Conservation (phyloP, 2,329 filamentous ascomycete genomes). For the Penicillium sp. region DNA sequence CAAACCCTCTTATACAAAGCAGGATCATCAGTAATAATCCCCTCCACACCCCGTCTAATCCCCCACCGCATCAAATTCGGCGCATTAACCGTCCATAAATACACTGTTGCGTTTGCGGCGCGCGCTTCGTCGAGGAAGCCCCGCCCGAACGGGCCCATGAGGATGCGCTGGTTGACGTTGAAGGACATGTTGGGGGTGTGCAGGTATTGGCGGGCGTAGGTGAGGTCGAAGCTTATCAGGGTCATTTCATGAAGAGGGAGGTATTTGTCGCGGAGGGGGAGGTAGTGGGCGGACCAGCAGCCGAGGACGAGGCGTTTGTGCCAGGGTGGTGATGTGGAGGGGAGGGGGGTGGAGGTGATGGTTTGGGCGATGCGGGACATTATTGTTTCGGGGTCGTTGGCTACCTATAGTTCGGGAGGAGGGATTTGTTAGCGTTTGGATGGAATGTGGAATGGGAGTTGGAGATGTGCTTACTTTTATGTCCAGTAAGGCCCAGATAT, state of each 20-base stretch:
- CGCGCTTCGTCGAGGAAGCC: slow-evolving; percentile 70
- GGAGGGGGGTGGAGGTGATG: slow-evolving; percentile 59
- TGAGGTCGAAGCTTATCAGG: slow-evolving; percentile 51
- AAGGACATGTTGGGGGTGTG: slow-evolving; percentile 69
- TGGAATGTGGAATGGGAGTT: too few species aligned
- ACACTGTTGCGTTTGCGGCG: slow-evolving; percentile 64
- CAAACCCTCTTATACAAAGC: slow-evolving; percentile 23
- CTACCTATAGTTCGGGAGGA: slow-evolving; percentile 27
- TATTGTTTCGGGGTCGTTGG: slow-evolving; percentile 65
- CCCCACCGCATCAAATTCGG: slow-evolving; percentile 81
- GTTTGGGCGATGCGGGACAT: slow-evolving; percentile 71
- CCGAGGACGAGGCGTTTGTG: slow-evolving; percentile 75
- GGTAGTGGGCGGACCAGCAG: slow-evolving; percentile 77
- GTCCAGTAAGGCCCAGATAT: slow-evolving; percentile 83
- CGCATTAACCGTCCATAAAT: slow-evolving; percentile 88
- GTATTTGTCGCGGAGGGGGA: slow-evolving; percentile 66
- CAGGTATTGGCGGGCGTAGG: slow-evolving; percentile 74
- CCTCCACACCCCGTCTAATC: slow-evolving; percentile 70
- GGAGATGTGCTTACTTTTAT: slow-evolving; percentile 69
- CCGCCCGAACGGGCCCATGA: slow-evolving; percentile 71
- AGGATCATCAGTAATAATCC: slow-evolving; percentile 86
- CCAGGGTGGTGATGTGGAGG: slow-evolving; percentile 63
- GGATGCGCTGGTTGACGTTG: slow-evolving; percentile 73
- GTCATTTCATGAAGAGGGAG: slow-evolving; percentile 48
- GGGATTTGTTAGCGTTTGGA: not conserved